These are phyloP conservation scores for Fraxinus ornus DNA, from an alignment of 305 asterid species.

Conservation along the genomic window DNA sequence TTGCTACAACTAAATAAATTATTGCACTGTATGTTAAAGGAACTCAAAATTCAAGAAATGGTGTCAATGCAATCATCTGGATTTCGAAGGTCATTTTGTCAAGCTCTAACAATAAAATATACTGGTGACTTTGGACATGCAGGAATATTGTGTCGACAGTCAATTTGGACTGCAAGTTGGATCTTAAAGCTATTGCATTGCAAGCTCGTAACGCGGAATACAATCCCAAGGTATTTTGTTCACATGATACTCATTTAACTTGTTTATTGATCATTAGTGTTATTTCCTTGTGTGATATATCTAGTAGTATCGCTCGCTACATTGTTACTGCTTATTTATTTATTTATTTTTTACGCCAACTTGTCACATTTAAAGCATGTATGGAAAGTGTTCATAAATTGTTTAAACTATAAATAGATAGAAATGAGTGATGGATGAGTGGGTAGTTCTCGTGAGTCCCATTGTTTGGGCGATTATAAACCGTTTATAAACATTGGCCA, in stretches of 20 bases:
- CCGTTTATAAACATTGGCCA: not conserved
- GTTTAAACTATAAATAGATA: not conserved
- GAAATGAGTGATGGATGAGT: not conserved
- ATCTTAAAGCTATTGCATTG: constrained; percentile 72
- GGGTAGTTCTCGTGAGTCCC: not conserved
- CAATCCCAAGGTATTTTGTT: constrained; percentile 62
- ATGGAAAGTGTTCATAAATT: not conserved
- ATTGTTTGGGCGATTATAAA: not conserved
- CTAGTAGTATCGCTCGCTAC: not conserved
- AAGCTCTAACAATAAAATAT: not conserved
- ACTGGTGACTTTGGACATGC: constrained; percentile 20
- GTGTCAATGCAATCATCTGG: not conserved
- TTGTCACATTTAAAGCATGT: not conserved
- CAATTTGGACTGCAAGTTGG: constrained; percentile 79
- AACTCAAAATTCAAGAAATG: not conserved
- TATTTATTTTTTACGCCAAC: not conserved
- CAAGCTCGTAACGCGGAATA: constrained; percentile 85
- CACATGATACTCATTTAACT: not conserved
- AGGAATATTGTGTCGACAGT: constrained; percentile 83
- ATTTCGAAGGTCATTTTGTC: not conserved
- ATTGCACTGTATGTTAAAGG: not conserved
- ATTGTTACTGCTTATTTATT: not conserved
- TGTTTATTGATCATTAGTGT: not conserved
- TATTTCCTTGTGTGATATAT: not conserved
- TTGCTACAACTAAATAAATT: not conserved